These are phyloP conservation scores for Maudiozyma turicensis DNA, from an alignment of 805 yeast genomes.

Conservation along the genomic window DNA sequence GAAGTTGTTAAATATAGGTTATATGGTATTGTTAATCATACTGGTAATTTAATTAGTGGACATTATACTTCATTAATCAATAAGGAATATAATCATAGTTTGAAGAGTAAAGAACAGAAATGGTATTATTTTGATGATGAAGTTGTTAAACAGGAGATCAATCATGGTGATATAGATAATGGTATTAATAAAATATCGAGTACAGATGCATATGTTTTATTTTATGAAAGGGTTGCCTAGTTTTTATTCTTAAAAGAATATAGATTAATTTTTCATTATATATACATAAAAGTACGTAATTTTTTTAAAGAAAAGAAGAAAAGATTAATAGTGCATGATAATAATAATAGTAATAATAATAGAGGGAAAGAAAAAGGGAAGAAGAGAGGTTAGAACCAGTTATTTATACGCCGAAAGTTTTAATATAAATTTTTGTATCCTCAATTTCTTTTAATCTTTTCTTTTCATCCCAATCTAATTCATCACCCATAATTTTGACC, in stretches of 20 bases:
- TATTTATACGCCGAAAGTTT: constrained; percentile 46
- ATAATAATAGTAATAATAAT: not conserved
- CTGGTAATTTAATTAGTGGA: constrained; percentile 61
- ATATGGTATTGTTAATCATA: constrained; percentile 59
- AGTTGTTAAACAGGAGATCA: constrained; percentile 34
- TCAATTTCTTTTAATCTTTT: constrained; percentile 41
- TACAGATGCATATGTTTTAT: constrained; percentile 58
- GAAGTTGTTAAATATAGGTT: constrained; percentile 38
- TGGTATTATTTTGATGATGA: constrained; percentile 80
- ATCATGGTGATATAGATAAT: constrained; percentile 39
- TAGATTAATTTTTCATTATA: not conserved
- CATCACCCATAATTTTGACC: constrained; percentile 73
- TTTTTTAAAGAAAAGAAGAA: not conserved
- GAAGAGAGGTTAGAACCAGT: not conserved
- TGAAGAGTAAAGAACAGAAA: constrained; percentile 30
- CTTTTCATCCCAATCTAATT: constrained; percentile 62
- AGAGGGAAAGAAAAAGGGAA: too few species aligned
- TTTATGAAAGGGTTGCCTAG: constrained; percentile 39
- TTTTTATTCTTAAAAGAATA: not conserved
- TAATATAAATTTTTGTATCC: constrained; percentile 48
- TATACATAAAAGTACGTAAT: not conserved
- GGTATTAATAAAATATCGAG: constrained; percentile 35
- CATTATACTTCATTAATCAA: constrained; percentile 66
- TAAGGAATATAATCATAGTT: constrained; percentile 32
- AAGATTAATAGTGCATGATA: not conserved